phyloP scores from a whole-genome alignment of 2,329 filamentous ascomycete species.

The Chrysosporium queenslandicum region DNA sequence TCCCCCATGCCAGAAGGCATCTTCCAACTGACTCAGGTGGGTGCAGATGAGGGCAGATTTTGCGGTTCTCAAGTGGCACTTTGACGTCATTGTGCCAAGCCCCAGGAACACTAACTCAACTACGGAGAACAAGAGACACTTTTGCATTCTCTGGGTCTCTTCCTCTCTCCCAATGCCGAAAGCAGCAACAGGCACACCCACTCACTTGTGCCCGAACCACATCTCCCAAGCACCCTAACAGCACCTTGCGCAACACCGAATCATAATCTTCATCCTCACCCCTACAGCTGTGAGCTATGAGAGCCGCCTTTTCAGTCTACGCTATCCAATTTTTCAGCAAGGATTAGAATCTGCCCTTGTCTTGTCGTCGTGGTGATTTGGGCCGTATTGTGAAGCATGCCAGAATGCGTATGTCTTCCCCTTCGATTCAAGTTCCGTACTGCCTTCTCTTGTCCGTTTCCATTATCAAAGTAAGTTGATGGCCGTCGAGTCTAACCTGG shows the following conservation, averaged over 20 bases:
- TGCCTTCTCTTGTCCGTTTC: background rate
- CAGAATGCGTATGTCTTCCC: slow-evolving; percentile 10
- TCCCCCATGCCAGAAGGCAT: background rate
- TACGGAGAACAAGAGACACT: slow-evolving; percentile 11
- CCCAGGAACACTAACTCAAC: slow-evolving; percentile 11
- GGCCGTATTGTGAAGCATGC: slow-evolving; percentile 3
- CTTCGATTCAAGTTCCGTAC: background rate
- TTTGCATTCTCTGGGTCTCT: slow-evolving; percentile 4
- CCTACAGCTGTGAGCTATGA: background rate
- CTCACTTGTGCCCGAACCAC: slow-evolving; percentile 2
- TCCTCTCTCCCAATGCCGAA: slow-evolving; percentile 9
- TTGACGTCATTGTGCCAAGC: slow-evolving; percentile 12
- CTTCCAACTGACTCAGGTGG: background rate
- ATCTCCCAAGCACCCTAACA: background rate
- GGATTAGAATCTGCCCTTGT: background rate
- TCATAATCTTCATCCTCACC: background rate
- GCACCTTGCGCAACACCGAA: background rate
- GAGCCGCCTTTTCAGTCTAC: background rate
- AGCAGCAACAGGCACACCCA: slow-evolving; percentile 12
- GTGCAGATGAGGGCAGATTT: background rate
- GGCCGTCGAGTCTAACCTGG: slow-evolving; percentile 1
- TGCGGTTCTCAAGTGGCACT: slow-evolving; percentile 7
- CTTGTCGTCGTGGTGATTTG: background rate
- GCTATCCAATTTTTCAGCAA: background rate
- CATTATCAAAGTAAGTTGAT: background rate